Conservation (phyloP, 1,284 basidiomycete species). For the Ustanciosporium gigantosporum region DNA sequence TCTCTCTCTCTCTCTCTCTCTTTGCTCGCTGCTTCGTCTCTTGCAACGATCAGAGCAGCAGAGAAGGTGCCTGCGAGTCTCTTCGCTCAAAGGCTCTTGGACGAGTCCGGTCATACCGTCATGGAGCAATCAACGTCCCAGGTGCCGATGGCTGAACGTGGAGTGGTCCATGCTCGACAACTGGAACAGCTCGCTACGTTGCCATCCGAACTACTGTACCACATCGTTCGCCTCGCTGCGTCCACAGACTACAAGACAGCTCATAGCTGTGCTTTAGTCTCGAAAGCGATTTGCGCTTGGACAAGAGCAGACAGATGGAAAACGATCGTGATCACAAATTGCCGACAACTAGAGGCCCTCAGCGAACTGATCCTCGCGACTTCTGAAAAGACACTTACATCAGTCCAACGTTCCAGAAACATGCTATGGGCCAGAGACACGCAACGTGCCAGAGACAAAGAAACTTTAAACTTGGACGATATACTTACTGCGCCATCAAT, state of each 20-base stretch:
- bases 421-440: not conserved
- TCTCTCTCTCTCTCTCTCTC: no score
- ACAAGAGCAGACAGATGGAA: constrained; percentile 37
- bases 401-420: not conserved
- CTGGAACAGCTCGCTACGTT: constrained; percentile 8
- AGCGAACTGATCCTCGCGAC: no score
- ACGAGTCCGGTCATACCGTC: no score
- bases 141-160: no score
- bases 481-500: no score
- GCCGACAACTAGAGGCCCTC: not conserved
- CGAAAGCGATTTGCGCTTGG: constrained; percentile 28
- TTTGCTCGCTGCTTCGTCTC: no score
- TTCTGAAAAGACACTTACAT: no score
- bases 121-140: no score
- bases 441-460: not conserved
- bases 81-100: no score
- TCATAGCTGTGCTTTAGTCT: constrained; percentile 37
- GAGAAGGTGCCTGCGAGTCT: no score
- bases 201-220: constrained; percentile 25
- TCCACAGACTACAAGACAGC: constrained; percentile 23
- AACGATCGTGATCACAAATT: constrained; percentile 14
- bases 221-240: constrained; percentile 30
- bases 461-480: not conserved
- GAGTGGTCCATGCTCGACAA: no score
- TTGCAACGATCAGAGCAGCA: no score